A percentile compares a stretch with the other conserved stretches of the same genome.
These are phyloP conservation scores for Nicotiana noctiflora DNA, from an alignment of 257 asterid genomes.

Conservation along the genomic window DNA sequence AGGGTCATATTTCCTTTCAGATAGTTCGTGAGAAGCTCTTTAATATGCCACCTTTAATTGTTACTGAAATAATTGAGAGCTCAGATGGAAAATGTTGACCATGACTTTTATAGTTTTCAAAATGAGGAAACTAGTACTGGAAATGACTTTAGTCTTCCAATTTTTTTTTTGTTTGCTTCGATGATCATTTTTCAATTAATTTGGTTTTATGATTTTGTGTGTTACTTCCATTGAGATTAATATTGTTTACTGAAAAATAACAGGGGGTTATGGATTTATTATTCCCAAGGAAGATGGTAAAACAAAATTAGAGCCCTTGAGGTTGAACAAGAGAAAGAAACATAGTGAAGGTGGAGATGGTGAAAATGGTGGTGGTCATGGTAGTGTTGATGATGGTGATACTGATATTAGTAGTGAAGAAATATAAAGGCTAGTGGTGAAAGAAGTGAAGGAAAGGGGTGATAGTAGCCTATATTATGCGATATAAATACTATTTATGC, in stretches of 20 bases:
- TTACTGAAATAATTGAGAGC: constrained; percentile 65
- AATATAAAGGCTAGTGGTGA: no score
- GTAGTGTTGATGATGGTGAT: no score
- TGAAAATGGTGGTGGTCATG: no score
- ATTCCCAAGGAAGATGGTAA: constrained; percentile 61
- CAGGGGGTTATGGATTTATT: constrained; percentile 82
- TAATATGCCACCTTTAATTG: constrained; percentile 86
- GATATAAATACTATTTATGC: no score
- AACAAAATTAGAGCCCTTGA: constrained; percentile 36
- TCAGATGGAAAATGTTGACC: constrained; percentile 82
- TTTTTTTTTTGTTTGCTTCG: not conserved
- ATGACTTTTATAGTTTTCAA: constrained; percentile 83
- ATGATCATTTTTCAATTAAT: not conserved
- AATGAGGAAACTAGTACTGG: constrained; percentile 73
- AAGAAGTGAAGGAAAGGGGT: no score
- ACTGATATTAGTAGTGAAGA: no score
- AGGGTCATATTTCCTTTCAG: constrained; percentile 25
- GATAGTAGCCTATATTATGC: no score
- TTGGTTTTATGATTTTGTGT: not conserved
- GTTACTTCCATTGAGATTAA: constrained; percentile 59
- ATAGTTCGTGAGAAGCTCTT: constrained; percentile 77
- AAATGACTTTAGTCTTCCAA: not conserved
- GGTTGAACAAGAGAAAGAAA: constrained; percentile 29
- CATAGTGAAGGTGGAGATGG: not conserved
- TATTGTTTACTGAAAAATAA: constrained; percentile 63